These are phyloP conservation scores for Periconia digitata DNA, from an alignment of 2,329 filamentous ascomycete species.

Conservation along the genomic window DNA sequence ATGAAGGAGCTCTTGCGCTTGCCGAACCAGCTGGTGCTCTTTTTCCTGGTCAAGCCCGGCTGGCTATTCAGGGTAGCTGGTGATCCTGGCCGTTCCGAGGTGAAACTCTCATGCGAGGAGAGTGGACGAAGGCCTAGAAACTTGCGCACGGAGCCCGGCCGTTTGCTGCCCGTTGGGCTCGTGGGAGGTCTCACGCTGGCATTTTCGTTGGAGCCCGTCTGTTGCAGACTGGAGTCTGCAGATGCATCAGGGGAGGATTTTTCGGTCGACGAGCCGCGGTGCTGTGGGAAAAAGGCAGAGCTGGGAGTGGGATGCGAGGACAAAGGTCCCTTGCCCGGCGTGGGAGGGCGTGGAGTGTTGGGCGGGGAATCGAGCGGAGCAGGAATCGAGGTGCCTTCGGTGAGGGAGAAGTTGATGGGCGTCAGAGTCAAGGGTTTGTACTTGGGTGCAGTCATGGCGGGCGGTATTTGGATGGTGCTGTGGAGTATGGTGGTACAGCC, in stretches of 20 bases:
- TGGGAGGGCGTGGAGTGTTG: slow-evolving; percentile 41
- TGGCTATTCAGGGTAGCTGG: slow-evolving; percentile 38
- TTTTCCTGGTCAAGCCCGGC: slow-evolving; percentile 36
- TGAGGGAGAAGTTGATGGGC: slow-evolving; percentile 46
- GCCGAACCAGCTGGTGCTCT: slow-evolving; percentile 45
- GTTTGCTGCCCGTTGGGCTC: slow-evolving; percentile 30
- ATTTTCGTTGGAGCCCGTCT: slow-evolving; percentile 32
- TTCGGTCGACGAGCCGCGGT: slow-evolving; percentile 18
- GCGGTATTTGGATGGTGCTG: neutral
- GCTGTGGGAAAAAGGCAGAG: slow-evolving; percentile 27
- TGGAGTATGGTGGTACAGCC: slow-evolving; percentile 4
- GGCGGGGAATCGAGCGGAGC: slow-evolving; percentile 45
- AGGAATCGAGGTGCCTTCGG: slow-evolving; percentile 45
- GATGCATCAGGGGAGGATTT: slow-evolving; percentile 21
- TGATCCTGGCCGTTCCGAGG: slow-evolving; percentile 39
- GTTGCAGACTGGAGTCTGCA: slow-evolving; percentile 16
- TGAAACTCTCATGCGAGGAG: slow-evolving; percentile 40
- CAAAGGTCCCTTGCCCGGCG: slow-evolving; percentile 42
- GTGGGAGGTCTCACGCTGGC: slow-evolving; percentile 32
- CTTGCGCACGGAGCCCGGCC: slow-evolving; percentile 44
- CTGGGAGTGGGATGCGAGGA: slow-evolving; percentile 46
- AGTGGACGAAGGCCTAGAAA: slow-evolving; percentile 43
- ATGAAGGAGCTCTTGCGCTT: slow-evolving; percentile 42
- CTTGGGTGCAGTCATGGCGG: slow-evolving; percentile 31
- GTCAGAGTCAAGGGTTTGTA: slow-evolving; percentile 41